These are phyloP conservation scores for Melampsora abietis-canadensis DNA, from an alignment of 1,284 basidiomycete species.

Conservation along the genomic window DNA sequence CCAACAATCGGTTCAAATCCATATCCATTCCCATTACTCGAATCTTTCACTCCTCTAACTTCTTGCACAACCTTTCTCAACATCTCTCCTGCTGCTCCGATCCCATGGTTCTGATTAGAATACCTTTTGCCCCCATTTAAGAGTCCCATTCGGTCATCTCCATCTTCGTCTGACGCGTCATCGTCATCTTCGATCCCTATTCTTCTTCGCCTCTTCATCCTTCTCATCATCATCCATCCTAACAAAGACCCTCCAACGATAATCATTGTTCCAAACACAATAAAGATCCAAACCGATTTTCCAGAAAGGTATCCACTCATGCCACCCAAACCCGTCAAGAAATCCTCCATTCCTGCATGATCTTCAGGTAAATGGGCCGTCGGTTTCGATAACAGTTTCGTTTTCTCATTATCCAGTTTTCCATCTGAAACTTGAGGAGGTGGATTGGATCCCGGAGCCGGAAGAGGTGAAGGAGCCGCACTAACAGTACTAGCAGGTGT, in stretches of 20 bases:
- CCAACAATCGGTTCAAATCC: conserved; percentile 67
- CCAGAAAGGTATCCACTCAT: conserved; percentile 39
- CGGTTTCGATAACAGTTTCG: conserved; percentile 73
- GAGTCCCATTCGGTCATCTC: conserved; percentile 54
- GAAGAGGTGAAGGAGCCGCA: conserved; percentile 25
- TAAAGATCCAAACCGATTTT: conserved; percentile 38
- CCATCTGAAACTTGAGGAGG: conserved; percentile 43
- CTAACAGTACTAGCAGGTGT: conserved; percentile 48
- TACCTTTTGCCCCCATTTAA: conserved; percentile 54
- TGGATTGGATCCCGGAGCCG: conserved; percentile 17
- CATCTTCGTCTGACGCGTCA: conserved; percentile 49
- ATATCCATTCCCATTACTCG: conserved; percentile 54
- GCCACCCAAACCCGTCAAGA: conserved; percentile 40
- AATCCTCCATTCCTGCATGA: conserved; percentile 60
- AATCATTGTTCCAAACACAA: conserved; percentile 43
- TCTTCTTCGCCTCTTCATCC: conserved; percentile 26
- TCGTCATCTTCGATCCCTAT: conserved; percentile 12
- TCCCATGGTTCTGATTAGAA: conserved; percentile 52
- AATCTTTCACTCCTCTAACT: conserved; percentile 52
- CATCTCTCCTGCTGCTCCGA: conserved; percentile 52
- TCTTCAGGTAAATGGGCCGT: conserved; percentile 81
- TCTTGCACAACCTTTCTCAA: conserved; percentile 52
- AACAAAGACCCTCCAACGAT: conserved; percentile 30
- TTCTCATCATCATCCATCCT: conserved; percentile 34
- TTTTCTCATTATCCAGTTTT: conserved; percentile 54